Conservation (phyloP, 768 basidiomycete species). For the Chlorophyllum brunneum region DNA sequence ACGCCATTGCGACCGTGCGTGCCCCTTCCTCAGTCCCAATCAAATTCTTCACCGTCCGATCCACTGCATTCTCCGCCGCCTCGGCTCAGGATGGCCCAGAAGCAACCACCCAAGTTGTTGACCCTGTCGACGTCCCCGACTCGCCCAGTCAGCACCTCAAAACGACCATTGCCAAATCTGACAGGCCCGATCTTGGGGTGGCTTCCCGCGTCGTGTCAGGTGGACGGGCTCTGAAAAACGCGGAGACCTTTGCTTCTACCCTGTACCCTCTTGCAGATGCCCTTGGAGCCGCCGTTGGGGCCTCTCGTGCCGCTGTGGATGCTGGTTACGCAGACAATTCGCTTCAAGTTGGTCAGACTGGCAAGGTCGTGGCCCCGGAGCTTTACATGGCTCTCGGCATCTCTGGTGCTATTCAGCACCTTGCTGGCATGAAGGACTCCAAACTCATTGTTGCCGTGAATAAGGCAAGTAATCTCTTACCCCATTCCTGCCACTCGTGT, state of each 20-base stretch:
- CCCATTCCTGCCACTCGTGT: neutral
- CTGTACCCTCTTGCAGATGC: conserved; percentile 91
- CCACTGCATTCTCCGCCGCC: conserved; percentile 82
- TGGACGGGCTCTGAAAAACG: conserved; percentile 91
- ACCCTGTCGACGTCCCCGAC: conserved; percentile 58
- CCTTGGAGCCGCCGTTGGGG: conserved; percentile 93
- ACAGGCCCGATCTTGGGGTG: conserved; percentile 87
- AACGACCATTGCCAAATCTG: conserved; percentile 81
- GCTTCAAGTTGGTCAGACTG: conserved; percentile 98
- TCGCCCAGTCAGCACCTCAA: conserved; percentile 61
- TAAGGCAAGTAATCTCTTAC: conserved; percentile 55
- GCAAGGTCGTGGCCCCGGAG: conserved; percentile 96
- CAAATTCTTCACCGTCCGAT: conserved; percentile 94
- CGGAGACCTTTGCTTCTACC: conserved; percentile 84
- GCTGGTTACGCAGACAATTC: conserved; percentile 98
- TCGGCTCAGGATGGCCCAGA: conserved; percentile 44
- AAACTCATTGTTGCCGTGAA: conserved; percentile 98
- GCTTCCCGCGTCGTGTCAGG: conserved; percentile 91
- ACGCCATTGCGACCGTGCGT: conserved; percentile 91
- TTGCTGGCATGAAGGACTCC: conserved; percentile 99
- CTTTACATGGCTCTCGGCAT: conserved; percentile 96
- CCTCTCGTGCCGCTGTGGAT: conserved; percentile 97
- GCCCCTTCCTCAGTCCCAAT: conserved; percentile 71
- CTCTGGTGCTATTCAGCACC: conserved; percentile 97
- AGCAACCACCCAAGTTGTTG: conserved; percentile 57